Evolutionary conservation across 225 moss, liverwort and hornwort species (phyloP).

Genomic region (Anthoceros angustus): DNA sequence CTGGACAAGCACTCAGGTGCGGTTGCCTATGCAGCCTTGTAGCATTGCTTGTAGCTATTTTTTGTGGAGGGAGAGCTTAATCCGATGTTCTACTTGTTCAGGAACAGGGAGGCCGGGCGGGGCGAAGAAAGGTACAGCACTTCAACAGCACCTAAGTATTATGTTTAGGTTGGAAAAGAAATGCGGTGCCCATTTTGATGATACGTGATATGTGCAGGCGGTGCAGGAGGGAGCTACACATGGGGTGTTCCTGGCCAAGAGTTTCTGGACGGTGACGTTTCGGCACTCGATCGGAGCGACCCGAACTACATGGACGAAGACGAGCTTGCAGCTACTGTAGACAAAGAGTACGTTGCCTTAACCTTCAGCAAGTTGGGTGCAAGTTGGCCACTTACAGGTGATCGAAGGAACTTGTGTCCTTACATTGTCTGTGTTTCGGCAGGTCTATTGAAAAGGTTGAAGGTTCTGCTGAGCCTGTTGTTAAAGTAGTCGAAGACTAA

Average conservation of each 20-base stretch:
- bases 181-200: no score
- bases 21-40: no score
- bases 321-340: background rate
- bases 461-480: background rate
- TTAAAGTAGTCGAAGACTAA: background rate
- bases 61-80: no score
- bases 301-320: background rate
- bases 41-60: no score
- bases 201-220: background rate
- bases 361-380: no score
- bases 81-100: background rate
- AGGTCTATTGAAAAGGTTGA: background rate
- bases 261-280: background rate
- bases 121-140: background rate
- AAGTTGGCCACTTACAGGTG: no score
- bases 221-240: background rate
- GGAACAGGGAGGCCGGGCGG: slow-evolving; percentile 3
- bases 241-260: slow-evolving; percentile 3
- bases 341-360: background rate
- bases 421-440: background rate
- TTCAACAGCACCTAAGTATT: background rate
- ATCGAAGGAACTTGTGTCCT: no score
- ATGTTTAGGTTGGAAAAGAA: no score
- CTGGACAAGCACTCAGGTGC: no score
- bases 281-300: background rate